These are phyloP conservation scores for Cystobasidiopsis lactophilus DNA, from an alignment of 768 basidiomycete genomes.

Conservation along the genomic window DNA sequence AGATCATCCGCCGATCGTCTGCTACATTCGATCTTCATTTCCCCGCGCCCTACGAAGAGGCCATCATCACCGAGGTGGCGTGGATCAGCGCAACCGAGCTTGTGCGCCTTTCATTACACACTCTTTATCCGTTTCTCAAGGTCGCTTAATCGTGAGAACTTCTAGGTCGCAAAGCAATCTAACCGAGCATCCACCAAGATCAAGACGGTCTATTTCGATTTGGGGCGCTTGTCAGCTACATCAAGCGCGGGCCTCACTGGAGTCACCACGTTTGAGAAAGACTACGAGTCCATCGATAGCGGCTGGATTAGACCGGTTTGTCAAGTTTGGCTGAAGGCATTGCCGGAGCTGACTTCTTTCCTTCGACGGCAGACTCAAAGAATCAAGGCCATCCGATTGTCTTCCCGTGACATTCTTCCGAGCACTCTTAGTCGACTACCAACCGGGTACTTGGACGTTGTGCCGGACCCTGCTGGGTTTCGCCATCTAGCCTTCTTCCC, in stretches of 20 bases:
- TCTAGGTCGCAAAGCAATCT: conserved; percentile 73
- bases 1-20: conserved; percentile 5
- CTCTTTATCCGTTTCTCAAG: too few relatives aligned
- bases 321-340: too few relatives aligned
- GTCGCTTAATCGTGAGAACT: too few relatives aligned
- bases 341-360: too few relatives aligned
- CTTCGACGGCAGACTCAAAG: background rate
- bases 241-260: conserved; percentile 33
- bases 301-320: conserved; percentile 92
- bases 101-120: too few relatives aligned
- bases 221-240: conserved; percentile 21
- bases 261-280: conserved; percentile 53
- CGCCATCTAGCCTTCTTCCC: conserved; percentile 84
- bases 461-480: conserved; percentile 59
- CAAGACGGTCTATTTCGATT: conserved; percentile 52
- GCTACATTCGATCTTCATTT: background rate
- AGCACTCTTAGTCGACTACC: conserved; percentile 24
- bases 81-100: conserved; percentile 64
- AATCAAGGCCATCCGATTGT: conserved; percentile 20
- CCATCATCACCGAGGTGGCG: conserved; percentile 55
- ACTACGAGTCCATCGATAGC: conserved; percentile 68
- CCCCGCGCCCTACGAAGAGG: conserved; percentile 28
- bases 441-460: conserved; percentile 69
- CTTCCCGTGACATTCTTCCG: conserved; percentile 22
- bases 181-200: conserved; percentile 64